Evolutionary conservation across 2,329 filamentous ascomycete genomes (phyloP), one percentile per base, ranked within the genome.

Genomic region (Ophiosphaerella narmari): DNA sequence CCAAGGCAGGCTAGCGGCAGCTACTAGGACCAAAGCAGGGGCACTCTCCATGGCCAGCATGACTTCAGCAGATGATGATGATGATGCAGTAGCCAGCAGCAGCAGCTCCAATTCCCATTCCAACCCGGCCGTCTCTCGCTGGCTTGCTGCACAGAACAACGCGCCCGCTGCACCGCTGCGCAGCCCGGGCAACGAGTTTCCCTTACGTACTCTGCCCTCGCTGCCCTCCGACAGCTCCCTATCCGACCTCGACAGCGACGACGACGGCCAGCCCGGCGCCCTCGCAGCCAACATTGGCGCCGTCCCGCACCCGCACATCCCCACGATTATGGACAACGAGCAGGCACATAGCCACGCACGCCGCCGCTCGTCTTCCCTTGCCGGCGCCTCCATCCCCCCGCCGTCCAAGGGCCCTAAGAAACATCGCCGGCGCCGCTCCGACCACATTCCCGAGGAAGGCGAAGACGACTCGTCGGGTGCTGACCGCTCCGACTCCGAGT

Each of bases 141-240:
- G 69, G 70, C 64, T 73, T 18, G 57, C 47, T 46, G 32, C 45
- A 54, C 63, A 61, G 55, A 56, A 60, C 50, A 51, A 43, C 59
- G 54, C 52, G 37, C 48, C 52, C 36, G 54, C 63, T 43, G 63
- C 66, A 49, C 55, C 62, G 39, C 55, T 56, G 38, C 61, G 60
- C 53, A 70, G 70, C 50, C 68, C 70, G 31, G 67, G 68, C 44
- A 68, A 73, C 67, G 70, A 65, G 39, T 72, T 73, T 40, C 69
- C 70, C 39, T 60, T 73, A 24, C 58, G 62, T 16, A 73, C 70
- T 14, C 42, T 73, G 40, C 68, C 68, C 36, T 71, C 65, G 18
- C 68, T 68, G 13, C 69, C 69, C 36, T 70, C 67, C 12, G 47
- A 60, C 43, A 63, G 63, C 43, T 63, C 62, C 46, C 45, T 59